phyloP scores from a whole-genome alignment of 2,329 filamentous ascomycete species.

The Shiraia sp. region DNA sequence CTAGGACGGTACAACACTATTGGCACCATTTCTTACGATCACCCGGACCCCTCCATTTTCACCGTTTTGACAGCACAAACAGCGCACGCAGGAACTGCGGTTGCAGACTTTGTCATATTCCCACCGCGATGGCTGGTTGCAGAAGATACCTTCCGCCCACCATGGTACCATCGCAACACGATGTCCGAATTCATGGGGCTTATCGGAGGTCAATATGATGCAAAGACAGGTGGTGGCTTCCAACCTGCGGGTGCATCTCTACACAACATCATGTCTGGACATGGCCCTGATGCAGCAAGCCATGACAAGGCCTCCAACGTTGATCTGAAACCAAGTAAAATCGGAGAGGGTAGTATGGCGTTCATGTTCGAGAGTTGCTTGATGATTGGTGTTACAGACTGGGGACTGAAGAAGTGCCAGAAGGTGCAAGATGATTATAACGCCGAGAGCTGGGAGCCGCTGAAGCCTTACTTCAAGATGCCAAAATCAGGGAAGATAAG shows the following conservation, averaged over 20 bases:
- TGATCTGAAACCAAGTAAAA: constrained; percentile 59
- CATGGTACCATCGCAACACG: constrained; percentile 72
- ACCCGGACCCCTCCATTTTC: constrained; percentile 69
- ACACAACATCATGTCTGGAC: constrained; percentile 76
- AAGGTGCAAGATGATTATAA: constrained; percentile 76
- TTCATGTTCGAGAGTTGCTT: constrained; percentile 70
- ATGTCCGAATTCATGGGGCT: constrained; percentile 73
- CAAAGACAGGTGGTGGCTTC: constrained; percentile 61
- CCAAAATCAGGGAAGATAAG: constrained; percentile 30
- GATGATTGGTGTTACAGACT: constrained; percentile 73
- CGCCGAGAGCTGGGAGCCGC: constrained; percentile 74
- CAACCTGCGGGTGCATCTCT: constrained; percentile 65
- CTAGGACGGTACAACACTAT: constrained; percentile 62
- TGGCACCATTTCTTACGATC: constrained; percentile 63
- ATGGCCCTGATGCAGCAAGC: constrained; percentile 64
- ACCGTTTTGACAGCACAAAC: constrained; percentile 68
- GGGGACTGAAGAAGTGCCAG: constrained; percentile 70
- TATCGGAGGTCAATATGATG: constrained; percentile 66
- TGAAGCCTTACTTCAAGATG: constrained; percentile 52
- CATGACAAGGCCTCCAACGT: constrained; percentile 62
- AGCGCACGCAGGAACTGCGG: constrained; percentile 56
- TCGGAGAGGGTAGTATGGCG: constrained; percentile 67
- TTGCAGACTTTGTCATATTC: constrained; percentile 75
- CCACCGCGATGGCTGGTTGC: constrained; percentile 72
- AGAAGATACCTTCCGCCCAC: constrained; percentile 71